A percentile compares a stretch with the other conserved stretches of the same genome.
These are phyloP conservation scores for Fusarium multiceps DNA, from an alignment of 2,329 filamentous ascomycete species.

Conservation along the genomic window DNA sequence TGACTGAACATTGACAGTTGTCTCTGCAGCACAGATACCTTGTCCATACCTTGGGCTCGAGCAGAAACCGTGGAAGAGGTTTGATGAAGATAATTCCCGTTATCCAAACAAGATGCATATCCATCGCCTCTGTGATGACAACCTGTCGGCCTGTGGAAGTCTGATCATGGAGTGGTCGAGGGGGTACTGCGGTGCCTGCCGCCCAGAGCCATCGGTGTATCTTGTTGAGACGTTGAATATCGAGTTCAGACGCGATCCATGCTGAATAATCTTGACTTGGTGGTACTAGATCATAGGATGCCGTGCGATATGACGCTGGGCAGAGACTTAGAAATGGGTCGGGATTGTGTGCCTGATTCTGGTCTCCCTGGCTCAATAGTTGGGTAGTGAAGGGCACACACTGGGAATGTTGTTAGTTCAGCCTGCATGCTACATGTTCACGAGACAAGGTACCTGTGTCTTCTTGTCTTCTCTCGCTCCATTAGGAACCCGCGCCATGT, in stretches of 20 bases:
- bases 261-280: neutral
- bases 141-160: neutral
- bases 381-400: neutral
- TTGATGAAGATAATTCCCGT: neutral
- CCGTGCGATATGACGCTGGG: neutral
- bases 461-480: too few relatives aligned
- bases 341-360: neutral
- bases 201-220: neutral
- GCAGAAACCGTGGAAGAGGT: neutral
- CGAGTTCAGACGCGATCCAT: neutral
- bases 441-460: neutral
- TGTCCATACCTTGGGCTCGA: neutral
- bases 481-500: neutral
- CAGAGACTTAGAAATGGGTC: neutral
- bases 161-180: neutral
- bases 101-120: neutral
- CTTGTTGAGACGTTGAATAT: neutral
- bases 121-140: neutral
- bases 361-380: neutral
- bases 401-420: neutral
- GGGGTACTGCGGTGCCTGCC: neutral
- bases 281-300: neutral
- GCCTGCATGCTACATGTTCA: fast-evolving
- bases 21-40: neutral
- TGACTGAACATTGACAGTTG: neutral